phyloP scores from a whole-genome alignment of 495 filamentous ascomycete species.

The Neurospora pannonica region DNA sequence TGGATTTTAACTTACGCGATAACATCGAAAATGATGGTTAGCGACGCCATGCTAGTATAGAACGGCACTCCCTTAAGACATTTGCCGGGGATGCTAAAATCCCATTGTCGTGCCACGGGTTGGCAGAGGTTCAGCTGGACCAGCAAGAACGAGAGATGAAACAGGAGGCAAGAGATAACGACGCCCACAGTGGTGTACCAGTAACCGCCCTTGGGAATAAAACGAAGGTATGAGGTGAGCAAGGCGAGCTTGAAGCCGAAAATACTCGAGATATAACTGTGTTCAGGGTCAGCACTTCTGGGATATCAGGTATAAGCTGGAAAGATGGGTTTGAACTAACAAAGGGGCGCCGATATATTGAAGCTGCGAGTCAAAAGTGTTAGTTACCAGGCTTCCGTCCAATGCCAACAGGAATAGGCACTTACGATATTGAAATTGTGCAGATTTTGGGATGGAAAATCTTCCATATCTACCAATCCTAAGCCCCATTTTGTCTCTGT shows the following conservation, averaged over 20 bases:
- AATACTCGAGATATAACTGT: constrained; percentile 34
- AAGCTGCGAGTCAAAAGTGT: constrained; percentile 11
- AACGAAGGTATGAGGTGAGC: constrained; percentile 40
- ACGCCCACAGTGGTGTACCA: constrained; percentile 23
- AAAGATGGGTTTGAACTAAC: constrained; percentile 13
- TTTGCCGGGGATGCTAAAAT: constrained; percentile 25
- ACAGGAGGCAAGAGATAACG: constrained; percentile 24
- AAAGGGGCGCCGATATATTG: constrained; percentile 34
- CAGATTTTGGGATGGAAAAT: constrained; percentile 27
- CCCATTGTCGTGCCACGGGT: constrained; percentile 41
- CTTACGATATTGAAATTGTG: constrained; percentile 30
- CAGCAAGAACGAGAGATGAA: constrained; percentile 25
- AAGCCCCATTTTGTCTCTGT: constrained; percentile 36
- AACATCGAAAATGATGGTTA: constrained; percentile 40
- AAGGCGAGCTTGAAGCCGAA: constrained; percentile 46
- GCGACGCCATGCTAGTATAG: constrained; percentile 32
- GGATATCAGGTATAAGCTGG: background rate
- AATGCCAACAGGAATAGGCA: background rate
- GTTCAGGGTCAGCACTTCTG: background rate
- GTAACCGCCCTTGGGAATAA: constrained; percentile 35
- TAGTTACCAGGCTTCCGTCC: background rate
- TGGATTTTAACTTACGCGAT: constrained; percentile 26
- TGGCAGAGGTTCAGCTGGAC: constrained; percentile 36
- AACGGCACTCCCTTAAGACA: constrained; percentile 35
- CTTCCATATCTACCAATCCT: constrained; percentile 19